Percentiles rank a stretch among this genome's conserved stretches.
These are phyloP conservation scores for Colletotrichum viniferum DNA, from an alignment of 2,329 filamentous ascomycete genomes.

Conservation along the genomic window DNA sequence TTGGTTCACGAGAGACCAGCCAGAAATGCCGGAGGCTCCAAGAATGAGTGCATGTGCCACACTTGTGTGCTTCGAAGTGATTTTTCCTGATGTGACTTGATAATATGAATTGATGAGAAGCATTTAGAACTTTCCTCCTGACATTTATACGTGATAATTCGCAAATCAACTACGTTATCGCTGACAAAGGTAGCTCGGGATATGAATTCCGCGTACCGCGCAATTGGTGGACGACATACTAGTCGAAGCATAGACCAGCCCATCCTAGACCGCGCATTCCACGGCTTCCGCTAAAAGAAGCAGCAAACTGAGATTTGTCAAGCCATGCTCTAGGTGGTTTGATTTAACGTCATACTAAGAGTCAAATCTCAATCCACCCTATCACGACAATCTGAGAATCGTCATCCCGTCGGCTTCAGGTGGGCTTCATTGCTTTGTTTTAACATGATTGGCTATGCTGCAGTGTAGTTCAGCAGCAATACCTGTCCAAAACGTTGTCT, in stretches of 20 bases:
- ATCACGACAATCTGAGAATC: not conserved
- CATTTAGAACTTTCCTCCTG: not conserved
- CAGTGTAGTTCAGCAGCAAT: not conserved
- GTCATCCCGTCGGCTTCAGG: not conserved
- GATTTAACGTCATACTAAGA: not conserved
- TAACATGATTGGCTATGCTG: not conserved
- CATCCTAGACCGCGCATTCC: not conserved
- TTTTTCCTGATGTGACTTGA: not conserved
- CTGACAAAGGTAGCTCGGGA: not conserved
- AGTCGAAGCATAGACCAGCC: not conserved
- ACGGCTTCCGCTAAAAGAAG: not conserved
- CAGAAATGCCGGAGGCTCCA: slow-evolving; percentile 24
- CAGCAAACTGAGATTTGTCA: not conserved
- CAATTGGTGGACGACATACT: not conserved
- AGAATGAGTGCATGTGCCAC: slow-evolving; percentile 24
- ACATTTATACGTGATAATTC: not conserved
- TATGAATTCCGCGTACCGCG: not conserved
- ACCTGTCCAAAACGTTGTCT: not conserved
- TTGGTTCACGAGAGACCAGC: slow-evolving; percentile 24
- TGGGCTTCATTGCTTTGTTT: not conserved
- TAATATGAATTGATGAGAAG: not conserved
- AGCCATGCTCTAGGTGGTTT: not conserved
- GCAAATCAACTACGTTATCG: not conserved
- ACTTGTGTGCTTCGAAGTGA: not conserved
- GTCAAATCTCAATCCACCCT: not conserved